phyloP scores from a whole-genome alignment of 1,284 basidiomycete genomes.

The Apiotrichum veenhuisii region DNA sequence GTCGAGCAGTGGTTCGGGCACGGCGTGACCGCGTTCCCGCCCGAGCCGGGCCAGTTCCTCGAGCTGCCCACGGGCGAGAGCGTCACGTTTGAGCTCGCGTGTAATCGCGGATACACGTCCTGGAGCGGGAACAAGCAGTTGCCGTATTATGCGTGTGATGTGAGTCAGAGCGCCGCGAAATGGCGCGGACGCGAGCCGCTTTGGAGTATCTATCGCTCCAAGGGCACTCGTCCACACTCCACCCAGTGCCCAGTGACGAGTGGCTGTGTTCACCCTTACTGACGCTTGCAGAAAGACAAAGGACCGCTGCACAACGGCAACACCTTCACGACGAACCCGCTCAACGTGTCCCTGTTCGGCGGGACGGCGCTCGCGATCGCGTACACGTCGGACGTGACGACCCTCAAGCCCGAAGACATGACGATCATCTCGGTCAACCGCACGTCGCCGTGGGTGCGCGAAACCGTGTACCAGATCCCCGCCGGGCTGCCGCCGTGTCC shows the following conservation, averaged over 20 bases:
- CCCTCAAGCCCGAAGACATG: slow-evolving; percentile 61
- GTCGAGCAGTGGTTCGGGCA: slow-evolving; percentile 60
- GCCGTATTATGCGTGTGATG: slow-evolving; percentile 1
- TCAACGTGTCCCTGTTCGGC: not conserved
- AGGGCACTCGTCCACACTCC: no score
- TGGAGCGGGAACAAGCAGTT: slow-evolving; percentile 9
- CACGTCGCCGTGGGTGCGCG: slow-evolving; percentile 31
- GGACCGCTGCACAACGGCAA: not conserved
- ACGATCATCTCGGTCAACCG: slow-evolving; percentile 68
- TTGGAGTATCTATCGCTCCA: no score
- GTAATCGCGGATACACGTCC: slow-evolving; percentile 7
- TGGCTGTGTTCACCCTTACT: not conserved
- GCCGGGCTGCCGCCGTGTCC: slow-evolving; percentile 64
- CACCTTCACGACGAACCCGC: not conserved
- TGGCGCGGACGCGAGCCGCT: no score
- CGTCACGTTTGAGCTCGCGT: slow-evolving; percentile 9
- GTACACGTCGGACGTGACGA: slow-evolving; percentile 11
- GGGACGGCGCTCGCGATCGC: slow-evolving; percentile 18
- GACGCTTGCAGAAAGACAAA: not conserved
- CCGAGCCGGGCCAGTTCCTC: slow-evolving; percentile 6
- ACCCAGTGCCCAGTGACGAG: no score
- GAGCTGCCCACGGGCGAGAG: slow-evolving; percentile 7
- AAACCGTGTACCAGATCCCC: not conserved
- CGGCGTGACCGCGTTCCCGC: slow-evolving; percentile 27
- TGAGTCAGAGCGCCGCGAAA: no score